Conservation (phyloP, 495 filamentous ascomycete species). For the Elasticomyces elasticus region DNA sequence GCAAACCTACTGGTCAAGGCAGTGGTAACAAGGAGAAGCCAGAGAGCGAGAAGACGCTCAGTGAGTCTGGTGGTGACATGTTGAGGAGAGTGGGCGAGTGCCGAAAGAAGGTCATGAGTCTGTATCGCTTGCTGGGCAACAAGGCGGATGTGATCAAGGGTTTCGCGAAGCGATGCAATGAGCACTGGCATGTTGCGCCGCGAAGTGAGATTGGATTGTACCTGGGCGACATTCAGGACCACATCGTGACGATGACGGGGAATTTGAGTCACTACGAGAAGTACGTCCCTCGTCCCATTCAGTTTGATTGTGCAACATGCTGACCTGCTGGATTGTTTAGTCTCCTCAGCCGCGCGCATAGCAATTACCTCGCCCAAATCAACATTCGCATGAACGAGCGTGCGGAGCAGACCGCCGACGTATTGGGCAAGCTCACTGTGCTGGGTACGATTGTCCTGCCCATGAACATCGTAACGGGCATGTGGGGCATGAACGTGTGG, state of each 20-base stretch:
- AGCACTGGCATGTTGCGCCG: constrained; percentile 94
- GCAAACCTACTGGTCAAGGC: constrained; percentile 18
- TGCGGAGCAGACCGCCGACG: constrained; percentile 88
- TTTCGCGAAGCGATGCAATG: constrained; percentile 97
- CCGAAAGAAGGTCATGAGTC: constrained; percentile 89
- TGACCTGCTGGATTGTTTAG: constrained; percentile 34
- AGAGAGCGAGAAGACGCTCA: constrained; percentile 35
- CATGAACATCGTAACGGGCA: constrained; percentile 96
- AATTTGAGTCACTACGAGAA: constrained; percentile 94
- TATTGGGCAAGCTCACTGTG: constrained; percentile 89
- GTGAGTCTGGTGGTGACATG: constrained; percentile 66
- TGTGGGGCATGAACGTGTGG: constrained; percentile 95
- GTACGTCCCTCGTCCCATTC: constrained; percentile 41
- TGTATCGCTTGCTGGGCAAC: constrained; percentile 87
- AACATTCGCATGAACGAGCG: constrained; percentile 98
- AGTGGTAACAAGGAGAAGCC: constrained; percentile 23
- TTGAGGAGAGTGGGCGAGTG: constrained; percentile 83
- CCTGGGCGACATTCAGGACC: constrained; percentile 95
- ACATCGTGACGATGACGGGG: constrained; percentile 95
- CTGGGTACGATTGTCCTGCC: constrained; percentile 93
- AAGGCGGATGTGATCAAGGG: constrained; percentile 99
- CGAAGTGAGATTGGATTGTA: constrained; percentile 92
- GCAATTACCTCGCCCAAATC: constrained; percentile 88
- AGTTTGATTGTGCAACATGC: neutral
- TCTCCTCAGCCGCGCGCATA: constrained; percentile 82